Conservation (phyloP, 169 alveolate genomes). For the Babesia ovata region DNA sequence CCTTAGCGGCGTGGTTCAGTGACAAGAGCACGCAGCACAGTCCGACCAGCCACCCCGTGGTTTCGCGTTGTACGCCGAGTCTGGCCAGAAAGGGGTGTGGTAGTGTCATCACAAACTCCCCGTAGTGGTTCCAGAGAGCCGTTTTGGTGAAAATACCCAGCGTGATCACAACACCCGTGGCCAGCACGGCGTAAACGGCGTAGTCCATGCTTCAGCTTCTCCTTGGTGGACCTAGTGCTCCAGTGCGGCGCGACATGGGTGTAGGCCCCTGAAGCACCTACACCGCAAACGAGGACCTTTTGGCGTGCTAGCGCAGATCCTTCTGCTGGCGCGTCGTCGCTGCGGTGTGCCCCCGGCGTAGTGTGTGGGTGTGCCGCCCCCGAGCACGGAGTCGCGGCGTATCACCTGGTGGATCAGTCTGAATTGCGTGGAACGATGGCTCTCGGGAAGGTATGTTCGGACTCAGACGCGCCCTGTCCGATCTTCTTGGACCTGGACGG, state of each 20-base stretch:
- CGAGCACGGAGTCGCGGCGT: neutral
- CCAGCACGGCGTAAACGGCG: conserved; percentile 3
- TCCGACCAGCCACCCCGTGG: conserved; percentile 6
- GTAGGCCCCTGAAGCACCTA: too few relatives aligned
- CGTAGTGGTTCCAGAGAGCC: conserved; percentile 2
- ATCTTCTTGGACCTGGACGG: conserved; percentile 53
- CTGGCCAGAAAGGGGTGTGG: conserved; percentile 12
- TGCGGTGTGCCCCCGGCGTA: conserved; percentile 1
- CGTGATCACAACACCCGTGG: conserved; percentile 12
- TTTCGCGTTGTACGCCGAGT: conserved; percentile 4
- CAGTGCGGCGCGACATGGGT: too few relatives aligned
- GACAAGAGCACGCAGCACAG: conserved; percentile 6
- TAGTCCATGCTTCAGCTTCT: neutral
- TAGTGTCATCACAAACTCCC: neutral
- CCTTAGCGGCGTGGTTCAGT: neutral
- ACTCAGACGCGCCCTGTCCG: conserved; percentile 58
- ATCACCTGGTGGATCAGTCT: neutral
- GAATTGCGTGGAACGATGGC: conserved; percentile 9
- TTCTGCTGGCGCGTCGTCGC: neutral
- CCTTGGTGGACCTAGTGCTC: too few relatives aligned
- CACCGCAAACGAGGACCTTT: too few relatives aligned
- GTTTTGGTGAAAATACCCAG: conserved; percentile 28
- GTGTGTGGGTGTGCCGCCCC: conserved; percentile 40
- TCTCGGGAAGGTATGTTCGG: conserved; percentile 31
- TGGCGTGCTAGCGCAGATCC: neutral